phyloP scores from a whole-genome alignment of 768 basidiomycete species.

The Lyophyllum atratum region DNA sequence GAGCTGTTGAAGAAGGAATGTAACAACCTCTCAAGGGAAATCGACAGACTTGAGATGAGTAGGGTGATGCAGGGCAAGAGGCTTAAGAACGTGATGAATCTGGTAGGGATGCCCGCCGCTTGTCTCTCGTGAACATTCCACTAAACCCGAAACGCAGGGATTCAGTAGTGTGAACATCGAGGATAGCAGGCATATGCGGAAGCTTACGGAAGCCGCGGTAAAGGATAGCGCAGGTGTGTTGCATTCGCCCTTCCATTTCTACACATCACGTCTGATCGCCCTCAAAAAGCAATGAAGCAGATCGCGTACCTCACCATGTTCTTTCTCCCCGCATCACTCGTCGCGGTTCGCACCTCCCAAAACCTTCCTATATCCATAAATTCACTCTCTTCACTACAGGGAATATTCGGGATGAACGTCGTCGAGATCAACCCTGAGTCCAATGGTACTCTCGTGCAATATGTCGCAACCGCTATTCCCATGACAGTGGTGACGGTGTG shows the following conservation, averaged over 20 bases:
- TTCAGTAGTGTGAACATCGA: constrained; percentile 51
- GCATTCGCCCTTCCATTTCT: not conserved
- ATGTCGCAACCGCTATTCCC: constrained; percentile 36
- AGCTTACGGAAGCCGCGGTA: constrained; percentile 41
- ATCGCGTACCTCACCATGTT: constrained; percentile 63
- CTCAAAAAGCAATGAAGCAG: constrained; percentile 48
- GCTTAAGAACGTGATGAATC: constrained; percentile 52
- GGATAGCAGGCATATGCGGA: constrained; percentile 44
- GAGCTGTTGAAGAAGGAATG: constrained; percentile 44
- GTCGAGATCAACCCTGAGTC: constrained; percentile 36
- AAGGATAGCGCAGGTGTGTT: constrained; percentile 42
- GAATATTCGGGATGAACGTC: constrained; percentile 61
- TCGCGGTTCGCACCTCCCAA: constrained; percentile 36
- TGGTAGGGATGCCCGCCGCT: constrained; percentile 28
- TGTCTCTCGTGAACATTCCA: not conserved
- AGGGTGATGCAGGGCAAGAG: constrained; percentile 43
- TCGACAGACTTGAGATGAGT: constrained; percentile 46
- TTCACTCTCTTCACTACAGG: constrained; percentile 27
- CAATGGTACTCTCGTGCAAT: constrained; percentile 37
- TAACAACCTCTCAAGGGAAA: constrained; percentile 47
- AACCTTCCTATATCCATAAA: not conserved
- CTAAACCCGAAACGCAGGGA: constrained; percentile 28
- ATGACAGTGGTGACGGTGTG: constrained; percentile 48
- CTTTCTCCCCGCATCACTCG: constrained; percentile 58
- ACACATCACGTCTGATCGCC: not conserved